A percentile compares a stretch with the other conserved stretches of the same genome.
Evolutionary conservation across 2,329 filamentous ascomycete genomes (phyloP).

Genomic region (Beauveria sp.): DNA sequence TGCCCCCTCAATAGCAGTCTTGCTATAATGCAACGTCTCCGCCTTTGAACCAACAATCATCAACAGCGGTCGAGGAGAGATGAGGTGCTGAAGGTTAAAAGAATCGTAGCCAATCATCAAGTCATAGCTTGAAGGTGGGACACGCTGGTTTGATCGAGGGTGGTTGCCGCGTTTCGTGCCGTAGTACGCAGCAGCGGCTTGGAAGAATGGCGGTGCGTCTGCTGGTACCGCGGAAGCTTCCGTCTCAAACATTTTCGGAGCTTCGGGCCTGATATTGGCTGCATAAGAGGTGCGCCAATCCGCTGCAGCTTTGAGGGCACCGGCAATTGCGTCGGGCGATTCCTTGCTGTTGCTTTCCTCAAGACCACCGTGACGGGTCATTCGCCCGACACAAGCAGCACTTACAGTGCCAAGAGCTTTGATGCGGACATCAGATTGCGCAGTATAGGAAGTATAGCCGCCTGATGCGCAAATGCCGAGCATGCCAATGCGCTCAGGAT

Average conservation of each 20-base stretch:
- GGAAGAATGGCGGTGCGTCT: constrained; percentile 8
- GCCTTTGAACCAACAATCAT: constrained; percentile 2
- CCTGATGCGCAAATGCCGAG: constrained; percentile 32
- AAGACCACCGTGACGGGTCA: constrained; percentile 16
- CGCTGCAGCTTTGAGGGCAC: constrained; percentile 7
- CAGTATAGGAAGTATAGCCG: constrained; percentile 26
- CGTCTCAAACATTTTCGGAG: background rate
- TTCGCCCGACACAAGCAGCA: constrained; percentile 22
- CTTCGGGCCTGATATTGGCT: background rate
- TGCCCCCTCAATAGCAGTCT: constrained; percentile 11
- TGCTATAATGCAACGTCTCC: constrained; percentile 1
- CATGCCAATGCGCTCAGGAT: constrained; percentile 24
- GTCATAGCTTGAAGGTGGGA: background rate
- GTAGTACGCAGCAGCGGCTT: constrained; percentile 11
- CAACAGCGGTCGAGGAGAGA: background rate
- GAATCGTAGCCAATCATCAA: background rate
- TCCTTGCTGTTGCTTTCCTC: constrained; percentile 7
- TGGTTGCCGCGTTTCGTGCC: background rate
- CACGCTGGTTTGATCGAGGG: background rate
- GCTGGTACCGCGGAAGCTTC: background rate
- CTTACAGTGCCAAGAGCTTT: constrained; percentile 26
- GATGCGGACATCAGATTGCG: constrained; percentile 28
- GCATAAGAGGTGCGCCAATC: constrained; percentile 7
- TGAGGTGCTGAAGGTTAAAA: background rate
- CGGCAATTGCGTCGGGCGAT: background rate